phyloP scores from a whole-genome alignment of 179 eudicot genomes.

The Beta lomatogona region DNA sequence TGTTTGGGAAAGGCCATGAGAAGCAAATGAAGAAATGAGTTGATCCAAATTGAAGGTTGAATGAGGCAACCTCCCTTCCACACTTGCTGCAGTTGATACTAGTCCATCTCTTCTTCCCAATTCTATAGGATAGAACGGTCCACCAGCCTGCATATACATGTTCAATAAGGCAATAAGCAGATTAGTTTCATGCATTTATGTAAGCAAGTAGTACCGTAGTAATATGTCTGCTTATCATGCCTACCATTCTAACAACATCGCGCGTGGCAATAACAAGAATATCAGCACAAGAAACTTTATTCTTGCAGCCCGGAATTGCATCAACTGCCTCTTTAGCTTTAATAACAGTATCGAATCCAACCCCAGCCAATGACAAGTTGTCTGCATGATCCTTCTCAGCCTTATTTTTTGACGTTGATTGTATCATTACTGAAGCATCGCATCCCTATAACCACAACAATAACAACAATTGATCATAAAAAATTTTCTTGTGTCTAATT shows the following conservation, averaged over 20 bases:
- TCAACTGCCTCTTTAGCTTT: conserved; percentile 75
- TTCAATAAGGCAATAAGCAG: too few species aligned
- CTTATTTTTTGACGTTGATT: conserved; percentile 44
- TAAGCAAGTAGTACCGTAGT: too few species aligned
- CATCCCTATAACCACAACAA: conserved; percentile 48
- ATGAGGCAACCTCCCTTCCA: conserved; percentile 54
- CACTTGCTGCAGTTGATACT: conserved; percentile 60
- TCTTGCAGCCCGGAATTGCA: conserved; percentile 47
- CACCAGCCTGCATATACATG: conserved; percentile 56
- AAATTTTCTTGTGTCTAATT: too few species aligned
- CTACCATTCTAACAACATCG: conserved; percentile 68
- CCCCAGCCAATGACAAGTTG: conserved; percentile 69
- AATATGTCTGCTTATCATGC: conserved; percentile 9
- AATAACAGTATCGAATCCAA: conserved; percentile 33
- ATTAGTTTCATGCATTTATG: too few species aligned
- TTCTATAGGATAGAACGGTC: conserved; percentile 67
- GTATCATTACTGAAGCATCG: conserved; percentile 62
- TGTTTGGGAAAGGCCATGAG: conserved; percentile 48
- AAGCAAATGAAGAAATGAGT: conserved; percentile 56
- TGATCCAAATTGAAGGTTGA: conserved; percentile 50
- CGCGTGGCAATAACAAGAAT: conserved; percentile 86
- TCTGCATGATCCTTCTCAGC: conserved; percentile 74
- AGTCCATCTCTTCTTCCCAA: conserved; percentile 82
- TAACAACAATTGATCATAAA: too few species aligned
- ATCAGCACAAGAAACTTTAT: conserved; percentile 85